Conservation (phyloP, 805 yeast genomes). For the Starmerella bombi region DNA sequence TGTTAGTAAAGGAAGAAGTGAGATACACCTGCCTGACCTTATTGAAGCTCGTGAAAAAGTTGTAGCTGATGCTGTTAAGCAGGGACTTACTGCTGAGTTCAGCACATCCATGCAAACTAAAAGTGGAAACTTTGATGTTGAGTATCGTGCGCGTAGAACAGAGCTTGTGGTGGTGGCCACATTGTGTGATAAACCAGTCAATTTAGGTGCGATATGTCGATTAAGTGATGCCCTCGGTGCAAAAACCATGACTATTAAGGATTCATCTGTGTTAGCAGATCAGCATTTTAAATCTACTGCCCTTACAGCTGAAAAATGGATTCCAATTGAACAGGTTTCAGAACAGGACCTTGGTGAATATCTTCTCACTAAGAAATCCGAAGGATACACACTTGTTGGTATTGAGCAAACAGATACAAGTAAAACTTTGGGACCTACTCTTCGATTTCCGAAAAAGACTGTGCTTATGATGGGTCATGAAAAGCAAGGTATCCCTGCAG, state of each 20-base stretch:
- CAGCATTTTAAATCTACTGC: slow-evolving; percentile 76
- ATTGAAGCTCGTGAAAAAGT: slow-evolving; percentile 9
- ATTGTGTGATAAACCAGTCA: slow-evolving; percentile 82
- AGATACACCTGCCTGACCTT: slow-evolving; percentile 3
- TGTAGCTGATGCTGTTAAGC: slow-evolving; percentile 10
- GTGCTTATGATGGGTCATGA: slow-evolving; percentile 73
- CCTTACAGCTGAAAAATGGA: slow-evolving; percentile 89
- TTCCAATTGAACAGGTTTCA: slow-evolving; percentile 77
- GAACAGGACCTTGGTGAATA: slow-evolving; percentile 41
- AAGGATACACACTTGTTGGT: slow-evolving; percentile 81
- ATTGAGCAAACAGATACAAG: slow-evolving; percentile 88
- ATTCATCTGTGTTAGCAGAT: slow-evolving; percentile 45
- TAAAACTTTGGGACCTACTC: slow-evolving; percentile 47
- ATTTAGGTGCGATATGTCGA: slow-evolving; percentile 87
- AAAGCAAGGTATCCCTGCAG: slow-evolving; percentile 84
- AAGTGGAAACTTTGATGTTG: slow-evolving; percentile 75
- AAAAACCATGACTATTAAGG: slow-evolving; percentile 64
- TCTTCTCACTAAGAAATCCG: slow-evolving; percentile 45
- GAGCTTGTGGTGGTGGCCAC: slow-evolving; percentile 86
- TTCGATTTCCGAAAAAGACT: slow-evolving; percentile 67
- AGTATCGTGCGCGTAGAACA: slow-evolving; percentile 43
- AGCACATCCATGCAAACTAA: slow-evolving; percentile 54
- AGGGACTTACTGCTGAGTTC: background rate
- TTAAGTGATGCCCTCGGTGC: slow-evolving; percentile 88
- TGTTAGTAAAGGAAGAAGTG: slow-evolving; percentile 1